A percentile compares a stretch with the other conserved stretches of the same genome.
phyloP scores from a whole-genome alignment of 257 asterid genomes.

The Nicotiana benthamiana region DNA sequence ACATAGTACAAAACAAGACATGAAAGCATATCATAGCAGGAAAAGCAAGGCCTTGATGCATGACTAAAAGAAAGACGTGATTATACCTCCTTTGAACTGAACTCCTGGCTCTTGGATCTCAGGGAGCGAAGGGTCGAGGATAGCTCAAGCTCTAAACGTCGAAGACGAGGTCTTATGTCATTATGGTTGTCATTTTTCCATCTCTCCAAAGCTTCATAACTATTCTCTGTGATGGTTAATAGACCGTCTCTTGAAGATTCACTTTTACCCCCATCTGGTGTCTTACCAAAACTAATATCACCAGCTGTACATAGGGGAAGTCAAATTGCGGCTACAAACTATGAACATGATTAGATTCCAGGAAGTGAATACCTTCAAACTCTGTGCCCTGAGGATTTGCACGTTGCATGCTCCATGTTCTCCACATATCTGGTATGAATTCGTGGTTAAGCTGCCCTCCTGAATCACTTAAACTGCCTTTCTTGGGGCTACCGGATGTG shows the following conservation, averaged over 20 bases:
- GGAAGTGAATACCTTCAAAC: slow-evolving; percentile 52
- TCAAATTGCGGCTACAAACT: neutral
- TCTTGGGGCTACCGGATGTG: slow-evolving; percentile 14
- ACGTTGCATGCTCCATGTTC: slow-evolving; percentile 54
- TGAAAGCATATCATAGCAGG: neutral
- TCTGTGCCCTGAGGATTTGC: slow-evolving; percentile 40
- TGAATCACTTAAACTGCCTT: slow-evolving; percentile 18
- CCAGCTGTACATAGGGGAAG: slow-evolving; percentile 54
- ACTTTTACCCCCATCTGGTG: slow-evolving; percentile 18
- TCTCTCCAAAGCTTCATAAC: slow-evolving; percentile 22
- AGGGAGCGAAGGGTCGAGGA: slow-evolving; percentile 44
- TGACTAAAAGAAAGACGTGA: neutral
- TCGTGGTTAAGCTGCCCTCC: slow-evolving; percentile 26
- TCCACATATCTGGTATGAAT: slow-evolving; percentile 59
- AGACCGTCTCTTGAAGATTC: slow-evolving; percentile 25
- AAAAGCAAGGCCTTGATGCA: neutral
- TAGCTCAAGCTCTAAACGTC: slow-evolving; percentile 60
- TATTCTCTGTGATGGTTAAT: slow-evolving; percentile 21
- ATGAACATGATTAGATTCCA: neutral
- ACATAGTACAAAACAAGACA: neutral
- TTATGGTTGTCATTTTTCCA: slow-evolving; percentile 27
- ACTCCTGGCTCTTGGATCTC: slow-evolving; percentile 43
- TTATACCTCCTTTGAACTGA: slow-evolving; percentile 39
- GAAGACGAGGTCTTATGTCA: slow-evolving; percentile 47
- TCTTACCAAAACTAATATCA: slow-evolving; percentile 43